Percentiles rank a stretch among this genome's conserved stretches.
Evolutionary conservation across 345 rosid genomes (phyloP).

Genomic region (Hypericum androsaemum): DNA sequence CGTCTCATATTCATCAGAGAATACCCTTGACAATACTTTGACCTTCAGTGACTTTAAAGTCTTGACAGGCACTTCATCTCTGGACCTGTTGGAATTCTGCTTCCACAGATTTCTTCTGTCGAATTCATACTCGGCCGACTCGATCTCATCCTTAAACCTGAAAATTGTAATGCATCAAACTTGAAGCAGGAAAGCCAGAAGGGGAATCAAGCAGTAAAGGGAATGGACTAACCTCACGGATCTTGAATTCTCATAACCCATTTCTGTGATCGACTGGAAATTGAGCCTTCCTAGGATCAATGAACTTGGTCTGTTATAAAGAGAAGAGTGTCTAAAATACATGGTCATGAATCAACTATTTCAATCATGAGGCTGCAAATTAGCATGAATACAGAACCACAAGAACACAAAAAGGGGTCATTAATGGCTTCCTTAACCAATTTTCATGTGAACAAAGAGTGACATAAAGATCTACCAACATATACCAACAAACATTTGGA

Average conservation of each 20-base stretch:
- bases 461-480: background rate
- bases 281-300: background rate
- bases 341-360: slow-evolving; percentile 1
- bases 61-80: slow-evolving; percentile 17
- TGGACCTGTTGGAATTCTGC: slow-evolving; percentile 15
- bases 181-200: background rate
- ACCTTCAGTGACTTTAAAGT: slow-evolving; percentile 43
- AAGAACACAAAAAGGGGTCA: slow-evolving; percentile 1
- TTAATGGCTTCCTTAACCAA: slow-evolving; percentile 2
- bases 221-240: slow-evolving; percentile 50
- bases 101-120: slow-evolving; percentile 36
- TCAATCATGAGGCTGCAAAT: slow-evolving; percentile 8
- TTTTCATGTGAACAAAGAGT: slow-evolving; percentile 21
- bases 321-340: background rate
- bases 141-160: slow-evolving; percentile 57
- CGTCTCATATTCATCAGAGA: slow-evolving; percentile 64
- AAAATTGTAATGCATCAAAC: background rate
- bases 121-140: slow-evolving; percentile 37
- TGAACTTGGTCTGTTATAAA: slow-evolving; percentile 5
- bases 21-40: slow-evolving; percentile 64
- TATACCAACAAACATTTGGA: too few relatives aligned
- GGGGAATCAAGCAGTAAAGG: slow-evolving; percentile 5
- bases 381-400: slow-evolving; percentile 19
- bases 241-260: slow-evolving; percentile 45
- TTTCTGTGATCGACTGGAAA: background rate